A percentile compares a stretch with the other conserved stretches of the same genome.
These are phyloP conservation scores for Dendrobium chrysotoxum DNA, from an alignment of 106 monocot genomes.

Conservation along the genomic window DNA sequence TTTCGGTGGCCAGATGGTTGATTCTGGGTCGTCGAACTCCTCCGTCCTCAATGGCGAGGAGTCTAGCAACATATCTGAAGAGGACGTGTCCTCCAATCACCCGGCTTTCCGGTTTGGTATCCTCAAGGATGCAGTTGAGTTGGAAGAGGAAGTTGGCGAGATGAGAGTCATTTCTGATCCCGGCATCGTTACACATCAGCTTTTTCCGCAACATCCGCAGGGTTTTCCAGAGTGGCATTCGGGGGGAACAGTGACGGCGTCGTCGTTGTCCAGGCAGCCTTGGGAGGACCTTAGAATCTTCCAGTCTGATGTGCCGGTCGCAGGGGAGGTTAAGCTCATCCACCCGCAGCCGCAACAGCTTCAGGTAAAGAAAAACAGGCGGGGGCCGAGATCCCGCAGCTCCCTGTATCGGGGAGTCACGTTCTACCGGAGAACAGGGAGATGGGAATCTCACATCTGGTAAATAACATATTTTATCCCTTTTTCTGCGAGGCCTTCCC, in stretches of 20 bases:
- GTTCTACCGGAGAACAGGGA: slow-evolving; percentile 52
- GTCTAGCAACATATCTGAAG: slow-evolving; percentile 15
- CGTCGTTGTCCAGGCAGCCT: slow-evolving; percentile 10
- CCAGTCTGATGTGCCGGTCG: slow-evolving; percentile 4
- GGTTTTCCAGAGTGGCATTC: not conserved
- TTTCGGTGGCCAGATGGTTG: not conserved
- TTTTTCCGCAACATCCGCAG: slow-evolving; percentile 21
- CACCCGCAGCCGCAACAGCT: slow-evolving; percentile 11
- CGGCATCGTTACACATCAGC: slow-evolving; percentile 29
- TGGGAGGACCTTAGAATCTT: slow-evolving; percentile 34
- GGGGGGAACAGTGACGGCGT: not conserved
- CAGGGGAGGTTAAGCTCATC: slow-evolving; percentile 14
- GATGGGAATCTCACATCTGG: slow-evolving; percentile 68
- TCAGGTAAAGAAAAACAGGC: slow-evolving; percentile 43
- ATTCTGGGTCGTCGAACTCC: slow-evolving; percentile 64
- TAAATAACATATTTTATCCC: not conserved
- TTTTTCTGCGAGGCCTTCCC: not conserved
- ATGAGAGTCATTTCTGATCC: not conserved
- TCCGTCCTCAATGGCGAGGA: slow-evolving; percentile 57
- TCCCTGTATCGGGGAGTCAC: slow-evolving; percentile 55
- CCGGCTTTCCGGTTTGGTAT: slow-evolving; percentile 44
- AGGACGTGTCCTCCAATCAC: slow-evolving; percentile 38
- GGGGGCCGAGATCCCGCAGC: slow-evolving; percentile 57
- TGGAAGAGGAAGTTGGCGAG: slow-evolving; percentile 16
- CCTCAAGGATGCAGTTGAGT: slow-evolving; percentile 21